Conservation (phyloP, 1,139 yeast genomes). For the Nakaseomyces bracarensis region DNA sequence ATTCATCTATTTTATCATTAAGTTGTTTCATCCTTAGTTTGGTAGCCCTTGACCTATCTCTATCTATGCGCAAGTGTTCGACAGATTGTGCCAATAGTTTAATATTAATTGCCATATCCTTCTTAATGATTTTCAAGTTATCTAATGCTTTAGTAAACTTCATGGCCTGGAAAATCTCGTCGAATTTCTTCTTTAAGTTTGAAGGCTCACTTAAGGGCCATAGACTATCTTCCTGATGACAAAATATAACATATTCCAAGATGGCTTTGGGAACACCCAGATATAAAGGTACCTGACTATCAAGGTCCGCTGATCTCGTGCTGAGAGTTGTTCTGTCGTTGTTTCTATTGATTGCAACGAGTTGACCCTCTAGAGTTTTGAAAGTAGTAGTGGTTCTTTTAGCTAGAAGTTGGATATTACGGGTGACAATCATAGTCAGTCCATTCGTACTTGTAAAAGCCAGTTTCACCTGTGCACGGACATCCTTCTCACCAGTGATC, state of each 20-base stretch:
- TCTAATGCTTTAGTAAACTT: conserved; percentile 89
- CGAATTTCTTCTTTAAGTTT: conserved; percentile 80
- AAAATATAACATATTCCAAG: conserved; percentile 85
- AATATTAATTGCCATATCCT: conserved; percentile 68
- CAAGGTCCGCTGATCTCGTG: conserved; percentile 80
- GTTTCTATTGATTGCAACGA: conserved; percentile 50
- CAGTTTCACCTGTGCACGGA: conserved; percentile 81
- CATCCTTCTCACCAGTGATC: conserved; percentile 64
- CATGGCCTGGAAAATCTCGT: conserved; percentile 92
- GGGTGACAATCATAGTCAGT: conserved; percentile 72
- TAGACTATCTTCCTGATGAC: conserved; percentile 94
- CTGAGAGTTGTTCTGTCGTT: conserved; percentile 71
- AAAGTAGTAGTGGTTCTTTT: conserved; percentile 62
- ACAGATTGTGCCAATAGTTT: conserved; percentile 72
- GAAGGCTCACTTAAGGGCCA: conserved; percentile 98
- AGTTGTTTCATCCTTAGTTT: conserved; percentile 42
- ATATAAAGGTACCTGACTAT: conserved; percentile 67
- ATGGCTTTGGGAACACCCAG: conserved; percentile 86
- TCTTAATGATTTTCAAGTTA: conserved; percentile 62
- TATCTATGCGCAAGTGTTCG: conserved; percentile 64
- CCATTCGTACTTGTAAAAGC: conserved; percentile 74
- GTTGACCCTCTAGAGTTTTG: conserved; percentile 85
- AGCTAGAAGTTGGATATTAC: conserved; percentile 67
- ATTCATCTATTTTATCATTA: conserved; percentile 38
- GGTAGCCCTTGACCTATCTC: conserved; percentile 59